phyloP scores from a whole-genome alignment of 768 basidiomycete species.

The Ramaria sp. region DNA sequence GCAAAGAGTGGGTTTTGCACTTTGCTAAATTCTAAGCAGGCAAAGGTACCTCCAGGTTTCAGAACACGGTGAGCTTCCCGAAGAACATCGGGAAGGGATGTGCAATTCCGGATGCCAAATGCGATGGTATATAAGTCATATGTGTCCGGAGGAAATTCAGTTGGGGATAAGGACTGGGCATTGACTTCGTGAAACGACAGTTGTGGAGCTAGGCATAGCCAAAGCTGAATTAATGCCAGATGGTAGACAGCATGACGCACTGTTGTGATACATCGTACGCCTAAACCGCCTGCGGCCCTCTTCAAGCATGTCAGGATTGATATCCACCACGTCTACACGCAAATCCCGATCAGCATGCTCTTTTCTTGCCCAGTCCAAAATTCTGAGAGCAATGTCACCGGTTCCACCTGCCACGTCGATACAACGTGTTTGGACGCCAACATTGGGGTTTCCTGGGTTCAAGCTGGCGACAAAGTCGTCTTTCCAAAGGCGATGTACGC shows the following conservation, averaged over 20 bases:
- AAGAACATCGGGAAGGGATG: constrained; percentile 79
- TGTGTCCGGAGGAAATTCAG: constrained; percentile 66
- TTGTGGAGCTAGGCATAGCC: constrained; percentile 58
- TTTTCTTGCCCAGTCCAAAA: constrained; percentile 84
- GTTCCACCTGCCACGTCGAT: constrained; percentile 98
- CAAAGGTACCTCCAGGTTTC: constrained; percentile 92
- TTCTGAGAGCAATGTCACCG: constrained; percentile 91
- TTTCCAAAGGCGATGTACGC: constrained; percentile 96
- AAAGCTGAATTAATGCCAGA: constrained; percentile 5
- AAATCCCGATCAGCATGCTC: constrained; percentile 86
- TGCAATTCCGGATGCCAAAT: constrained; percentile 97
- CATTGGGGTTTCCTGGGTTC: constrained; percentile 58
- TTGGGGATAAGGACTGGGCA: constrained; percentile 64
- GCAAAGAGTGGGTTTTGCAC: constrained; percentile 81
- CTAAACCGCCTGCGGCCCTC: constrained; percentile 87
- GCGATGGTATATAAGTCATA: constrained; percentile 98
- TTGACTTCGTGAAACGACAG: constrained; percentile 89
- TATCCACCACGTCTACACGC: constrained; percentile 82
- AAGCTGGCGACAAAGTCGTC: constrained; percentile 73
- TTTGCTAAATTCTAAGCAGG: constrained; percentile 92
- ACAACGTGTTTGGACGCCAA: constrained; percentile 53
- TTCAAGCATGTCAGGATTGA: constrained; percentile 91
- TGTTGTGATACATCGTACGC: constrained; percentile 97
- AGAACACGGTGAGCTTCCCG: constrained; percentile 87
- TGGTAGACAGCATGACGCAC: constrained; percentile 34